Conservation (phyloP, 164 flowering plant genomes). For the Kingdonia uniflora region DNA sequence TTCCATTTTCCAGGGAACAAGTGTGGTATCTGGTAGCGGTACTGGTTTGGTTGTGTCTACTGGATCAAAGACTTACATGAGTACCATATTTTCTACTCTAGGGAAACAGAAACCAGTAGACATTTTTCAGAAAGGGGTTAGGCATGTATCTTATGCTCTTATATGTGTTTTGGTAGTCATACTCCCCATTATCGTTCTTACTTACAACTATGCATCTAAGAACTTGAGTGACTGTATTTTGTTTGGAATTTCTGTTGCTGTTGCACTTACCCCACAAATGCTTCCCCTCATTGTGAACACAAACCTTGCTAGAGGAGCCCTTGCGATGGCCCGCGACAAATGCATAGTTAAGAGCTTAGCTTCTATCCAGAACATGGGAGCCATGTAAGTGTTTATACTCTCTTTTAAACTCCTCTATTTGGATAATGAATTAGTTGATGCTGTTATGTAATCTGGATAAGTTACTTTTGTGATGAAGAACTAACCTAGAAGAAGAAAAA, state of each 20-base stretch:
- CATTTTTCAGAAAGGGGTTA: conserved; percentile 45
- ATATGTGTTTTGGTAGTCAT: conserved; percentile 41
- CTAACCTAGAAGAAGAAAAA: too few species aligned
- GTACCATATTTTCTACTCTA: conserved; percentile 50
- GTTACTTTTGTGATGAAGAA: too few species aligned
- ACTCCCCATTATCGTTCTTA: conserved; percentile 33
- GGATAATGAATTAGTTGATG: too few species aligned
- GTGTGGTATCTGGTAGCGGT: conserved; percentile 67
- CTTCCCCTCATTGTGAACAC: conserved; percentile 72
- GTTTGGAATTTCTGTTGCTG: conserved; percentile 61
- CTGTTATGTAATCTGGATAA: too few species aligned
- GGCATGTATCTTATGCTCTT: conserved; percentile 45
- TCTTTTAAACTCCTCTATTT: too few species aligned
- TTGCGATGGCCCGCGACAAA: conserved; percentile 71
- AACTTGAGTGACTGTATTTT: conserved; percentile 32
- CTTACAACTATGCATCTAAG: conserved; percentile 27
- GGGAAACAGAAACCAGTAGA: conserved; percentile 55
- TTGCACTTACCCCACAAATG: conserved; percentile 78
- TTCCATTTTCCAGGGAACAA: conserved; percentile 53
- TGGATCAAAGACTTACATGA: conserved; percentile 68
- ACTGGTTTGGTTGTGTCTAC: conserved; percentile 75
- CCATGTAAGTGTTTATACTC: conserved; percentile 46
- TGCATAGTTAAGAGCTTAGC: conserved; percentile 66
- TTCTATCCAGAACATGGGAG: conserved; percentile 73
- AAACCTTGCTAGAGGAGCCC: conserved; percentile 70